phyloP scores from a whole-genome alignment of 176 grass and related monocot genomes.

The Sorghum bicolor region DNA sequence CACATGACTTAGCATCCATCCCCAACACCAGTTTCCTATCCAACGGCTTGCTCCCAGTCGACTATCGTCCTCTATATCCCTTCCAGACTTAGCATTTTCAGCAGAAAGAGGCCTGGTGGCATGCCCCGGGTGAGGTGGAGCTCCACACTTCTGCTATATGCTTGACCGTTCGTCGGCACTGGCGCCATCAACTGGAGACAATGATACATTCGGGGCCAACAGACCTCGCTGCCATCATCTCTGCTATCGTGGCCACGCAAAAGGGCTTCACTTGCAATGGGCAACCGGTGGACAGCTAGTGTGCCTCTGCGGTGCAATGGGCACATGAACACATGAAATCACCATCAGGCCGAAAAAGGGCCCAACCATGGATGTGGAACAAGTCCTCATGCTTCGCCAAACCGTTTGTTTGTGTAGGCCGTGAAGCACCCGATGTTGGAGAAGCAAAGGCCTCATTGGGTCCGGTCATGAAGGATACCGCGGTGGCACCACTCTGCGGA shows the following conservation, averaged over 20 bases:
- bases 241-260: not conserved
- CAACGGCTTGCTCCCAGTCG: not conserved
- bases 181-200: not conserved
- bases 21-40: not conserved
- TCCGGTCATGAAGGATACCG: not conserved
- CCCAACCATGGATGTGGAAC: not conserved
- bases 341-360: not conserved
- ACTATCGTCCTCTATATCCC: not conserved
- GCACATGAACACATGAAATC: not conserved
- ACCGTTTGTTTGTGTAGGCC: not conserved
- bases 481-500: not conserved
- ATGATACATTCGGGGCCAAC: not conserved
- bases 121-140: not conserved
- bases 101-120: not conserved
- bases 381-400: not conserved
- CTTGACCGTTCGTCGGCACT: not conserved
- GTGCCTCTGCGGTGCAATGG: not conserved
- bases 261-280: not conserved
- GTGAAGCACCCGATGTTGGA: not conserved
- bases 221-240: not conserved
- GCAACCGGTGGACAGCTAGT: not conserved
- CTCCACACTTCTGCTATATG: not conserved
- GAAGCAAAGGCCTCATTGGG: not conserved
- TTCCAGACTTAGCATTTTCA: not conserved
- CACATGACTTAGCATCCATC: not conserved